These are phyloP conservation scores for Lepidium sativum DNA, from an alignment of 345 rosid species.

Conservation along the genomic window DNA sequence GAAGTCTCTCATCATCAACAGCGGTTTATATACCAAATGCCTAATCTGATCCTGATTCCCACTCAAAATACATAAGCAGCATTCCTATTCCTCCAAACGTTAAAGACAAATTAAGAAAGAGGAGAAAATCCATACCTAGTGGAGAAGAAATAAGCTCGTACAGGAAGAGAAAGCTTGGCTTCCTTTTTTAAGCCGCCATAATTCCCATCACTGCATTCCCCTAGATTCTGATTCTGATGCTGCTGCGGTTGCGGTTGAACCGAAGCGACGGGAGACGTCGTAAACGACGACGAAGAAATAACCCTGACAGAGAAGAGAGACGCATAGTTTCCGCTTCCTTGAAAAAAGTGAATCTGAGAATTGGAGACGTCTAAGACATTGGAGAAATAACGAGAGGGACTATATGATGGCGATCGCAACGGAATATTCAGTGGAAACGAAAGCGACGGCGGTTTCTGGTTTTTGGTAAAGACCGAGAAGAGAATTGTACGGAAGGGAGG, in stretches of 20 bases:
- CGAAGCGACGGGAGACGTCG: constrained; percentile 12
- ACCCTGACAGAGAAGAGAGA: constrained; percentile 21
- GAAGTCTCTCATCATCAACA: neutral
- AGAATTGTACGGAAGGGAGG: constrained; percentile 13
- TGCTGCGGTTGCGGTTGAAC: constrained; percentile 16
- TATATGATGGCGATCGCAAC: neutral
- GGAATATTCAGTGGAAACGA: neutral
- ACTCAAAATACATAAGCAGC: neutral
- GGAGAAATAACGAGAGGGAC: constrained; percentile 10
- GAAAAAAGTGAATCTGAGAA: neutral
- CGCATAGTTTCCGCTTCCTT: neutral
- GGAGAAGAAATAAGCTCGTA: constrained; percentile 83
- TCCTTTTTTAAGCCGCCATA: constrained; percentile 31
- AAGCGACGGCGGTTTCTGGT: constrained; percentile 15
- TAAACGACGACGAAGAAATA: constrained; percentile 26
- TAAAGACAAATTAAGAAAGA: neutral
- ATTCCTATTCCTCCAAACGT: neutral
- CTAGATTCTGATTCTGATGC: neutral
- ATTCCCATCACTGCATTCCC: constrained; percentile 36
- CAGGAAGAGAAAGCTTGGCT: constrained; percentile 55
- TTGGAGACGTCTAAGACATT: constrained; percentile 6
- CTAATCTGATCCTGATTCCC: neutral
- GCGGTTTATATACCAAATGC: neutral
- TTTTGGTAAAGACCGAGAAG: constrained; percentile 16
- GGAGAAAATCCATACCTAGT: constrained; percentile 47